phyloP scores from a whole-genome alignment of 768 basidiomycete species.

The Hericium coralloides region DNA sequence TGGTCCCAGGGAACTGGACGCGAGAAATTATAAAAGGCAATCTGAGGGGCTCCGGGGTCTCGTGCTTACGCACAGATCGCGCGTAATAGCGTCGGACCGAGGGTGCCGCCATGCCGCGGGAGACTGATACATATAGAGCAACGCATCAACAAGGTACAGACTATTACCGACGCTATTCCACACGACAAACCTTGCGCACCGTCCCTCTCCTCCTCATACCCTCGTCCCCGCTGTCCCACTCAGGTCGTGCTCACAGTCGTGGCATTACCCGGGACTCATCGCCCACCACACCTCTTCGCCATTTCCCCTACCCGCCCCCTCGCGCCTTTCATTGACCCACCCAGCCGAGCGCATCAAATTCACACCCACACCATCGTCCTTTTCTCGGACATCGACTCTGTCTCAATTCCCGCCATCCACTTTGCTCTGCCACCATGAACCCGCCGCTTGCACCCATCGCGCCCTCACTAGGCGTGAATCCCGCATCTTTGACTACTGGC shows the following conservation, averaged over 20 bases:
- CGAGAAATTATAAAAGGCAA: not conserved
- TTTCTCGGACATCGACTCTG: not conserved
- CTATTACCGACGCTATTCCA: too few relatives aligned
- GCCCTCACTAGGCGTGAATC: conserved; percentile 2
- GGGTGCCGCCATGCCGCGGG: not conserved
- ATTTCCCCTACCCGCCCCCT: too few relatives aligned
- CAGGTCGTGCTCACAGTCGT: too few relatives aligned
- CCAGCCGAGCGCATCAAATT: not conserved
- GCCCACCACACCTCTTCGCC: too few relatives aligned
- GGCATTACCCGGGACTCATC: too few relatives aligned
- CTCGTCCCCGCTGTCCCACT: too few relatives aligned
- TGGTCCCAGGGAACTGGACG: too few relatives aligned
- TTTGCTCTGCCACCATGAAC: not conserved
- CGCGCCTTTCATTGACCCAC: not conserved
- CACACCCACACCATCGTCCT: not conserved
- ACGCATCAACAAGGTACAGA: too few relatives aligned
- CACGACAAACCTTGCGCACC: too few relatives aligned
- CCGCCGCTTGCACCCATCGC: not conserved
- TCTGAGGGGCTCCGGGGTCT: not conserved
- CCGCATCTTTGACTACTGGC: conserved; percentile 1
- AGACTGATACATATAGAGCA: not conserved
- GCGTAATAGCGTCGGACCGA: not conserved
- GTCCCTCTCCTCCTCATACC: too few relatives aligned
- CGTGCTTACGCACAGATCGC: not conserved
- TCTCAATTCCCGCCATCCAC: not conserved